Conservation (phyloP, 441 rosid genomes). For the Cnidoscolus chayamansa region DNA sequence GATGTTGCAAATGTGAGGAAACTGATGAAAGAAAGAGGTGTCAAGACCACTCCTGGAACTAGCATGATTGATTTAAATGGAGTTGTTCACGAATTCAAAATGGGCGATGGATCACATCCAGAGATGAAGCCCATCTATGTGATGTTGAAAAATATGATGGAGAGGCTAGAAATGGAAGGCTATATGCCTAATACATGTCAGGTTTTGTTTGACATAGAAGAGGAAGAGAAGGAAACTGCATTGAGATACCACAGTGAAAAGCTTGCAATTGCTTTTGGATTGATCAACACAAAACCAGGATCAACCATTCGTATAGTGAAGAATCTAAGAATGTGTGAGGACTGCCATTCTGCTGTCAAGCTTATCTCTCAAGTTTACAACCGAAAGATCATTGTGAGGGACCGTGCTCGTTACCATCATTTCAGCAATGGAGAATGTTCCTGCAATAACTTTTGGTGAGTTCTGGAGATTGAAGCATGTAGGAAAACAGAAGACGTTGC, state of each 20-base stretch:
- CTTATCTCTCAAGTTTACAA: slow-evolving; percentile 36
- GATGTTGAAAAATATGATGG: slow-evolving; percentile 40
- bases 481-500: not conserved
- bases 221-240: slow-evolving; percentile 54
- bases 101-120: slow-evolving; percentile 43
- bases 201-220: slow-evolving; percentile 55
- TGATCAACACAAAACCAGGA: slow-evolving; percentile 50
- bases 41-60: slow-evolving; percentile 55
- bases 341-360: slow-evolving; percentile 50
- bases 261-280: slow-evolving; percentile 60
- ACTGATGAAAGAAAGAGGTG: slow-evolving; percentile 40
- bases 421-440: slow-evolving; percentile 48
- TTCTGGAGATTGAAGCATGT: not conserved
- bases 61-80: slow-evolving; percentile 56
- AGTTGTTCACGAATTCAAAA: slow-evolving; percentile 51
- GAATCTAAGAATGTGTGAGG: slow-evolving; percentile 45
- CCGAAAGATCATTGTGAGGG: slow-evolving; percentile 44
- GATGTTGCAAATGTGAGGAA: slow-evolving; percentile 46
- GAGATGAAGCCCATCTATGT: slow-evolving; percentile 35
- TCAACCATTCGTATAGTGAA: slow-evolving; percentile 53
- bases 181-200: slow-evolving; percentile 53
- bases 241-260: slow-evolving; percentile 54
- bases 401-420: slow-evolving; percentile 44
- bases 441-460: slow-evolving; percentile 47
- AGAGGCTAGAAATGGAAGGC: slow-evolving; percentile 47